These are phyloP conservation scores for Coix lacrymajobi DNA, from an alignment of 176 grass and related monocot genomes.

Conservation along the genomic window DNA sequence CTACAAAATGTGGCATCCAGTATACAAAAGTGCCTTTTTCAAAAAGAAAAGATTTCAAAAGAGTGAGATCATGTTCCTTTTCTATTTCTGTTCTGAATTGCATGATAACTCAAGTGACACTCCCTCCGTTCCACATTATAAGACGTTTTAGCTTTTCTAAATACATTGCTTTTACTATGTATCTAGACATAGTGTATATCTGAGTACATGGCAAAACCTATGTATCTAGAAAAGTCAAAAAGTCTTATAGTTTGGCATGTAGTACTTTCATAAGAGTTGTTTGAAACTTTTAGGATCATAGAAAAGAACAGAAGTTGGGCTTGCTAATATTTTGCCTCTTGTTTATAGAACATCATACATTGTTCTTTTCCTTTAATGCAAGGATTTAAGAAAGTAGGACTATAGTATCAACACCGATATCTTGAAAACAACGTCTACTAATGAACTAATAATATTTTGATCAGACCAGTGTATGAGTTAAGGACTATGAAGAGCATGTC, in stretches of 20 bases:
- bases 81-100: neutral
- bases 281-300: neutral
- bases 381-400: neutral
- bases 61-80: neutral
- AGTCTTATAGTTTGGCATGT: neutral
- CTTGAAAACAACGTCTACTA: neutral
- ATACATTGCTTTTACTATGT: neutral
- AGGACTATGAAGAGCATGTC: neutral
- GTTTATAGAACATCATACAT: neutral
- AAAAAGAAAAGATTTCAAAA: neutral
- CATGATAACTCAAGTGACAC: neutral
- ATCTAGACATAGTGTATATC: neutral
- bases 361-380: neutral
- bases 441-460: constrained; percentile 2
- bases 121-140: too few relatives aligned
- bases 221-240: neutral
- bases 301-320: neutral
- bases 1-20: neutral
- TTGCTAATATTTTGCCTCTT: neutral
- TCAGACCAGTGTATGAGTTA: neutral
- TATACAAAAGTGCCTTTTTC: neutral
- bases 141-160: neutral
- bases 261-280: neutral
- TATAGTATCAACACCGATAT: neutral
- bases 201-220: neutral